phyloP scores from a whole-genome alignment of 2,329 filamentous ascomycete genomes.

The Neurospora sp. region DNA sequence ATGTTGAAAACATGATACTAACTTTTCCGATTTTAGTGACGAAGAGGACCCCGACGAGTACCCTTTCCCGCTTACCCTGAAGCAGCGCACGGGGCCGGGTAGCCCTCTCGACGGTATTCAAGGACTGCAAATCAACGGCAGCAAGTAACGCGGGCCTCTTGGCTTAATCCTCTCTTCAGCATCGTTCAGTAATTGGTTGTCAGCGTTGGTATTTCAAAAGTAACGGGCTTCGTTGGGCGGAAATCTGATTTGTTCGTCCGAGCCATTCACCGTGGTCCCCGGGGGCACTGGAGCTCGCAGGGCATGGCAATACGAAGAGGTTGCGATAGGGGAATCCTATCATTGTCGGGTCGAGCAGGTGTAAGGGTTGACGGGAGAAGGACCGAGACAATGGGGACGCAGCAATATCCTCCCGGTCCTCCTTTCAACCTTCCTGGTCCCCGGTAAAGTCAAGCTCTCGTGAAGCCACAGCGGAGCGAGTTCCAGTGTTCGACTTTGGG shows the following conservation, averaged over 20 bases:
- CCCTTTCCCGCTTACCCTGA: constrained; percentile 48
- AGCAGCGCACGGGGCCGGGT: constrained; percentile 35
- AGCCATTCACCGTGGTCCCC: background rate
- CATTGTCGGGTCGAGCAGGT: background rate
- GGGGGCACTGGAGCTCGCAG: background rate
- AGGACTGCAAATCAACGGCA: constrained; percentile 29
- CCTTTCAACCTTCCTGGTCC: background rate
- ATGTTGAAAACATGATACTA: background rate
- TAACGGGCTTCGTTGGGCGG: background rate
- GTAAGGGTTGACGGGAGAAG: background rate
- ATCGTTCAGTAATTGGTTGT: background rate
- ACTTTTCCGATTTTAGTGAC: constrained; percentile 48
- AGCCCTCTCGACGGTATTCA: constrained; percentile 29
- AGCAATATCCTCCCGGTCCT: background rate
- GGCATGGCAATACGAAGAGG: background rate
- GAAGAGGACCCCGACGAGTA: constrained; percentile 83
- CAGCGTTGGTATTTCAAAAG: background rate
- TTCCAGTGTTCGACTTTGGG: background rate
- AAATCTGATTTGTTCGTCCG: background rate
- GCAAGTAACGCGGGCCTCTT: constrained; percentile 15
- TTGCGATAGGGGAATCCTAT: background rate
- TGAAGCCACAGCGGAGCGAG: background rate
- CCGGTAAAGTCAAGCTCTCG: background rate
- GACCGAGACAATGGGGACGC: background rate
- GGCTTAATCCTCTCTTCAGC: background rate